Conservation (phyloP, 2,329 filamentous ascomycete species). For the Aureobasidium sp. region DNA sequence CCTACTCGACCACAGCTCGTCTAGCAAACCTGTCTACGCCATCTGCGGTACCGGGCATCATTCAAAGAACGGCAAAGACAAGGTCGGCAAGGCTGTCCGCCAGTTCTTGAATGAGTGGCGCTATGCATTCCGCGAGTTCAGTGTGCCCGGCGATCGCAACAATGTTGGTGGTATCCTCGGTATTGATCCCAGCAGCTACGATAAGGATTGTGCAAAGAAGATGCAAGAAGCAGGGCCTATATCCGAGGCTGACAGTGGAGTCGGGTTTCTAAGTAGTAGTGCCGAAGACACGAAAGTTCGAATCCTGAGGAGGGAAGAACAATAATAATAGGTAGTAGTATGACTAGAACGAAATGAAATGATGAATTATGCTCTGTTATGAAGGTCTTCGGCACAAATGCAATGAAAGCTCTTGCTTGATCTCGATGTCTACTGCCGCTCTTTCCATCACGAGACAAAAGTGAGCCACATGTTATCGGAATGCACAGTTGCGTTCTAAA, state of each 20-base stretch:
- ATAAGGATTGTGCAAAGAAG: slow-evolving; percentile 34
- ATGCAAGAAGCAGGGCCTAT: slow-evolving; percentile 26
- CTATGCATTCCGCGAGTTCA: slow-evolving; percentile 94
- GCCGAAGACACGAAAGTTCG: slow-evolving; percentile 30
- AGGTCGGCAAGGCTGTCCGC: slow-evolving; percentile 89
- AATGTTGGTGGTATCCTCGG: slow-evolving; percentile 63
- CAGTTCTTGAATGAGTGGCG: slow-evolving; percentile 91
- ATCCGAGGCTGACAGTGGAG: slow-evolving; percentile 37
- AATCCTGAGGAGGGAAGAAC: slow-evolving; percentile 25
- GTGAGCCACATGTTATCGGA: no score
- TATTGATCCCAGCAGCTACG: slow-evolving; percentile 56
- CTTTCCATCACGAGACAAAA: no score
- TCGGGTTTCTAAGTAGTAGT: slow-evolving; percentile 26
- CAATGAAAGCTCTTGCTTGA: no score
- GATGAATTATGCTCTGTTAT: slow-evolving; percentile 3
- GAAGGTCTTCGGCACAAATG: no score
- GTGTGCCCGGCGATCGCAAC: slow-evolving; percentile 87
- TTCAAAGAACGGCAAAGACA: slow-evolving; percentile 98
- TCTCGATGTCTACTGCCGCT: no score
- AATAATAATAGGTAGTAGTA: neutral
- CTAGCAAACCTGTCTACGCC: slow-evolving; percentile 72
- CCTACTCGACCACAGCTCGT: slow-evolving; percentile 72
- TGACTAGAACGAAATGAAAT: neutral
- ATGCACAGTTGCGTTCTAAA: no score
- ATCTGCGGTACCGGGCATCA: slow-evolving; percentile 97